Evolutionary conservation across 2,329 filamentous ascomycete genomes (phyloP).

Genomic region (Dactylella cylindrospora): DNA sequence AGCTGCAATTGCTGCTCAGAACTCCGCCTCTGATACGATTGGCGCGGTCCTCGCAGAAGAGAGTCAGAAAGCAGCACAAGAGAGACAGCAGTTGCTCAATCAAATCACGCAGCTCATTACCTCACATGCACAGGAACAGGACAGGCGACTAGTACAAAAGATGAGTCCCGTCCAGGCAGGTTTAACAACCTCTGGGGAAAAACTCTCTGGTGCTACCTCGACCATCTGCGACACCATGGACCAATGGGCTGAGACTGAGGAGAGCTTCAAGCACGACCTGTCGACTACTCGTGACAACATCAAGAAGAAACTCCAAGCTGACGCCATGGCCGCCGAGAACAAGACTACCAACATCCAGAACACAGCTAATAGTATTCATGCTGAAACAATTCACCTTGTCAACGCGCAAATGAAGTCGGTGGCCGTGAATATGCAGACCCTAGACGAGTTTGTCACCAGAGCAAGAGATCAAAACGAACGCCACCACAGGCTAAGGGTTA

Average conservation of each 20-base stretch:
- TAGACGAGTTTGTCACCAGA: conserved; percentile 85
- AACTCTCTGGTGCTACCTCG: conserved; percentile 66
- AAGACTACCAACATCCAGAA: conserved; percentile 81
- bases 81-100: conserved; percentile 70
- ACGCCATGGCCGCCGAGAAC: conserved; percentile 61
- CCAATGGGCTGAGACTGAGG: conserved; percentile 70
- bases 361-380: conserved; percentile 82
- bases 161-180: conserved; percentile 65
- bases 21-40: conserved; percentile 60
- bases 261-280: conserved; percentile 69
- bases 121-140: conserved; percentile 71
- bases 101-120: conserved; percentile 79
- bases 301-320: conserved; percentile 66
- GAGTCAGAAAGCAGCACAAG: conserved; percentile 68
- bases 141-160: conserved; percentile 67
- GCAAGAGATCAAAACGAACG: conserved; percentile 77
- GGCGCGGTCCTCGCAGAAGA: conserved; percentile 71
- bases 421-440: conserved; percentile 79
- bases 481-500: conserved; percentile 64
- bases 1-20: conserved; percentile 68
- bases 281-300: conserved; percentile 72
- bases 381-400: conserved; percentile 84
- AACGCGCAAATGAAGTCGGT: conserved; percentile 86
- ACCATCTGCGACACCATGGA: conserved; percentile 73
- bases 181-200: conserved; percentile 65